Base-by-base conservation (phyloP, 352 stramenopile genomes). In the Phytophthora cajani region DNA sequence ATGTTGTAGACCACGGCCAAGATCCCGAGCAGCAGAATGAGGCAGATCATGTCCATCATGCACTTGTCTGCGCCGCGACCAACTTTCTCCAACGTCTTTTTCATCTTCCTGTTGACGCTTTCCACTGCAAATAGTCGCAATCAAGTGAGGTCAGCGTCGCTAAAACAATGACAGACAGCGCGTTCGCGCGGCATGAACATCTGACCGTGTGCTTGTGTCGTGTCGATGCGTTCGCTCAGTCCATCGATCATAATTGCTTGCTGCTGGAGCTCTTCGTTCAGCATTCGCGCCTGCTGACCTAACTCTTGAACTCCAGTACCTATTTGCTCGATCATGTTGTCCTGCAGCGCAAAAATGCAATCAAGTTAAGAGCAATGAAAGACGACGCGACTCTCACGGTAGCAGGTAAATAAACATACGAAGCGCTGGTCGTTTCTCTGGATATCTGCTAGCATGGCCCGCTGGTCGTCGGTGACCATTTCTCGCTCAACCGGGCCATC, bases 11-110 rank as follows among this genome's bases (percentile, higher is more conserved):
- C 77, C 55, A 95, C 87, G 50, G 86, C 84, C 65, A 93, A 75
- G 71, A 96, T 91, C 46, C 87, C 86, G 33, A 95, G 85, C 60
- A 96, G 75, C 50, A 96, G 59, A 64, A 96, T 90, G 55, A 96
- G 82, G 52, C 89, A 96, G 71, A 96, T 96, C 82, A 96, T 92
- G 64, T 95, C 86, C 87, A 95, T 95, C 84, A 95, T 96, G 77
- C 87, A 94, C 66, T 94, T 95, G 73, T 94, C 87, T 23, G 74
- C 80, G 23, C 87, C 89, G 30, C 89, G 84, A 12, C 87, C 86
- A 16, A 94, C 75, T 51, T 91, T 84, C 36, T 79, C 69, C 2
- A 95, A 79, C 36, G 87, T 93, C 55, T 92, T 86, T 74, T 92
- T 92, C 85, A 96, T 96, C 72, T 95, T 95, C 47, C 79, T 78